A percentile compares a stretch with the other conserved stretches of the same genome.
Evolutionary conservation across 768 basidiomycete species (phyloP).

Genomic region (Trametes cingulata): DNA sequence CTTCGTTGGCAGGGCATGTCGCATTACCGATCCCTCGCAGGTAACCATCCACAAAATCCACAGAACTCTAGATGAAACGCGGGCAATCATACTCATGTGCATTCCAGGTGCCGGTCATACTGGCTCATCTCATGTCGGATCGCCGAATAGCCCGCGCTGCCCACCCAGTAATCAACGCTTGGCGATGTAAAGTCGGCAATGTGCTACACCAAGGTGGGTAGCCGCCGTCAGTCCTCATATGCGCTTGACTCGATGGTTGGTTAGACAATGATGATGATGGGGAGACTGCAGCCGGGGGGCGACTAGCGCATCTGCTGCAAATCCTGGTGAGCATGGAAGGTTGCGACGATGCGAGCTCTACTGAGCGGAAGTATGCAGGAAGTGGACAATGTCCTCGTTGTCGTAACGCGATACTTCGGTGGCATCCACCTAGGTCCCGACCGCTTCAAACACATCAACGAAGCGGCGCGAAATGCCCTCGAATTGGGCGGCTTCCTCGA

Average conservation of each 20-base stretch:
- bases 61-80: no score
- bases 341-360: neutral
- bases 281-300: slow-evolving; percentile 88
- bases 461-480: slow-evolving; percentile 89
- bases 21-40: slow-evolving; percentile 74
- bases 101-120: slow-evolving; percentile 62
- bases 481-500: slow-evolving; percentile 88
- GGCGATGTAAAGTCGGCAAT: slow-evolving; percentile 69
- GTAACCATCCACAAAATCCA: slow-evolving; percentile 38
- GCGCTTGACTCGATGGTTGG: neutral
- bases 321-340: slow-evolving; percentile 61
- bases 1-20: slow-evolving; percentile 85
- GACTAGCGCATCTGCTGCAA: slow-evolving; percentile 88
- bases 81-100: neutral
- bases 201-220: slow-evolving; percentile 72
- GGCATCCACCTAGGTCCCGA: slow-evolving; percentile 90
- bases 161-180: slow-evolving; percentile 81
- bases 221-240: neutral
- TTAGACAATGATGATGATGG: slow-evolving; percentile 94
- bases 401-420: slow-evolving; percentile 94
- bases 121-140: slow-evolving; percentile 70
- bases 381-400: slow-evolving; percentile 78
- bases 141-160: slow-evolving; percentile 71
- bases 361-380: slow-evolving; percentile 48
- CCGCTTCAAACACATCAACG: slow-evolving; percentile 91